phyloP scores from a whole-genome alignment of 768 basidiomycete species.

The Pseudohyphozyma bogoriensis region DNA sequence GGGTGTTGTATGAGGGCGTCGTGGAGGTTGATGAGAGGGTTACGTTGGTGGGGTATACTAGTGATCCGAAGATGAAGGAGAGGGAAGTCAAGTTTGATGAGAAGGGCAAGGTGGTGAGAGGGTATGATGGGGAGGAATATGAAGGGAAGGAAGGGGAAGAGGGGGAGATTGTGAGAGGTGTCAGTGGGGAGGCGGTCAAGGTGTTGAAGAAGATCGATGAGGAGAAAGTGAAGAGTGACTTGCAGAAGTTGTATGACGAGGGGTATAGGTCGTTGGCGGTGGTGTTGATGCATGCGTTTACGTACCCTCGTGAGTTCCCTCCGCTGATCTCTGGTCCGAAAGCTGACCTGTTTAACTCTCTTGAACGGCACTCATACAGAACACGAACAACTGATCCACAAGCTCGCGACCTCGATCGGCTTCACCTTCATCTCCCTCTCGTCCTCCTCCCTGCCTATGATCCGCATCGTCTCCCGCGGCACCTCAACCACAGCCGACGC shows the following conservation, averaged over 20 bases:
- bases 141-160: slow-evolving; percentile 36
- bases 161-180: slow-evolving; percentile 70
- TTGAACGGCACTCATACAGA: no score
- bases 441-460: slow-evolving; percentile 78
- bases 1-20: slow-evolving; percentile 58
- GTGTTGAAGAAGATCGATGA: slow-evolving; percentile 40
- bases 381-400: slow-evolving; percentile 66
- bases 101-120: slow-evolving; percentile 19
- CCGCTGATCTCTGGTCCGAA: no score
- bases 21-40: slow-evolving; percentile 82
- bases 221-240: slow-evolving; percentile 48
- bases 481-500: slow-evolving; percentile 89
- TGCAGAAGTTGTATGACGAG: slow-evolving; percentile 61
- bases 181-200: slow-evolving; percentile 46
- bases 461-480: slow-evolving; percentile 88
- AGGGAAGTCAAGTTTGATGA: slow-evolving; percentile 69
- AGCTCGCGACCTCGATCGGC: slow-evolving; percentile 65
- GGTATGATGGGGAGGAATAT: slow-evolving; percentile 15
- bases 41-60: slow-evolving; percentile 84
- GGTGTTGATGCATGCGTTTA: slow-evolving; percentile 78
- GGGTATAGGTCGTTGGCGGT: slow-evolving; percentile 84
- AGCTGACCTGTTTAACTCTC: no score
- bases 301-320: slow-evolving; percentile 29
- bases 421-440: slow-evolving; percentile 85
- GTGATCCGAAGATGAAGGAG: slow-evolving; percentile 68